Percentiles rank a stretch among this genome's conserved stretches.
Evolutionary conservation across 805 yeast species (phyloP).

Genomic region (Suhomyces vadensis): DNA sequence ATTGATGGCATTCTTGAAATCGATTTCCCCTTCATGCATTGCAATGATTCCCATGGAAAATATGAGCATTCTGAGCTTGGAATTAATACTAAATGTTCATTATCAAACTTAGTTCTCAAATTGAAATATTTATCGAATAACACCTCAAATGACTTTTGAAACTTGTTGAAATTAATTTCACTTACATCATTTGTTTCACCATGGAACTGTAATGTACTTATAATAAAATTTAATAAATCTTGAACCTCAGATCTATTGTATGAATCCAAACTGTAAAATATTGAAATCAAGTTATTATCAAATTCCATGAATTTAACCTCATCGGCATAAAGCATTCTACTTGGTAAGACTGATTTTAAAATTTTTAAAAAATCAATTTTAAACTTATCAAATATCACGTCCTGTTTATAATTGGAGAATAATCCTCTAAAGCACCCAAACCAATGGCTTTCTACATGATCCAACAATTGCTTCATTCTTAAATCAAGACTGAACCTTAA

Average conservation of each 20-base stretch:
- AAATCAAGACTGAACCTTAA: constrained; percentile 62
- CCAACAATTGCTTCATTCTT: constrained; percentile 53
- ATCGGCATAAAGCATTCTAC: constrained; percentile 6
- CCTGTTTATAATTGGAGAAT: constrained; percentile 42
- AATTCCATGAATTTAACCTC: constrained; percentile 11
- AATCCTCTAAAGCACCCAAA: constrained; percentile 74
- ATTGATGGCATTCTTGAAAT: constrained; percentile 76
- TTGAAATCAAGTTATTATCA: constrained; percentile 20
- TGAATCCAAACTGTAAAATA: constrained; percentile 19
- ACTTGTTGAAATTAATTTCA: constrained; percentile 58
- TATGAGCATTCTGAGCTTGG: constrained; percentile 64
- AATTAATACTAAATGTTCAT: constrained; percentile 65
- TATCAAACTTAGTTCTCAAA: constrained; percentile 9
- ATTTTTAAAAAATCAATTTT: constrained; percentile 18
- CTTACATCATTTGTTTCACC: constrained; percentile 69
- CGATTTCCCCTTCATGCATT: constrained; percentile 52
- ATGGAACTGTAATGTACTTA: constrained; percentile 60
- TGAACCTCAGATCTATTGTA: constrained; percentile 44
- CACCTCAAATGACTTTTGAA: constrained; percentile 53
- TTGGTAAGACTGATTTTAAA: constrained; percentile 16
- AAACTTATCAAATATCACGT: constrained; percentile 18
- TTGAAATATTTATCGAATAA: constrained; percentile 33
- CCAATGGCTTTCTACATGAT: constrained; percentile 63
- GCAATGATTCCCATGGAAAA: constrained; percentile 90
- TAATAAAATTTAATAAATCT: constrained; percentile 61